Conservation (phyloP, 2,329 filamentous ascomycete species). For the Penicillium sp. region DNA sequence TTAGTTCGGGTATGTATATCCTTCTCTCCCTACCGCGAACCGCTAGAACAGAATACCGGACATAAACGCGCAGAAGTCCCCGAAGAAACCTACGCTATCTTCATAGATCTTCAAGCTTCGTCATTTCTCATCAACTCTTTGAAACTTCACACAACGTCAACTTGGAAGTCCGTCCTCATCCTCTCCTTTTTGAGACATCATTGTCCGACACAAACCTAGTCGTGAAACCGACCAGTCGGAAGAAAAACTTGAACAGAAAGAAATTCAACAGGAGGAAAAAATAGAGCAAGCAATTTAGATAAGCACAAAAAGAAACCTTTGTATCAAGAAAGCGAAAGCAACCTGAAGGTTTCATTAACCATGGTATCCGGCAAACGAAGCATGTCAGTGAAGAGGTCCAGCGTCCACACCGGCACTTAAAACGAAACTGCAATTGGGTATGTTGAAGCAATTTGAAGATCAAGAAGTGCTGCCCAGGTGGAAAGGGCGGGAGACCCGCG, state of each 20-base stretch:
- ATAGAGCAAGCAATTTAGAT: constrained; percentile 26
- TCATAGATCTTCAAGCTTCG: constrained; percentile 12
- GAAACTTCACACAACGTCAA: constrained; percentile 10
- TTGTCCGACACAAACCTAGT: constrained; percentile 16
- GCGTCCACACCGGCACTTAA: constrained; percentile 21
- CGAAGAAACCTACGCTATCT: constrained; percentile 4
- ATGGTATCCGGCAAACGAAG: constrained; percentile 22
- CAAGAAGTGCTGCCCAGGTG: constrained; percentile 14
- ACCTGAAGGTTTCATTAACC: constrained; percentile 20
- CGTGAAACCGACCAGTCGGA: constrained; percentile 15
- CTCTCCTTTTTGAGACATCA: constrained; percentile 11
- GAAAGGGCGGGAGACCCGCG: constrained; percentile 19
- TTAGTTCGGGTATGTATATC: constrained; percentile 26
- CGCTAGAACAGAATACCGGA: constrained; percentile 15
- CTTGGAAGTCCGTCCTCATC: not conserved
- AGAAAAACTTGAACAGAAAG: constrained; percentile 7
- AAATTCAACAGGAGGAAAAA: constrained; percentile 7
- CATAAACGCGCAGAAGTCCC: constrained; percentile 16
- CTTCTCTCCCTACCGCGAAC: constrained; percentile 11
- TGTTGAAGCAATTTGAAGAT: constrained; percentile 24
- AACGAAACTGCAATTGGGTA: constrained; percentile 26
- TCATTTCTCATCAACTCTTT: constrained; percentile 15
- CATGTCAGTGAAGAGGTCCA: constrained; percentile 17
- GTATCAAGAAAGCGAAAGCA: constrained; percentile 13
- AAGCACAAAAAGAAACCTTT: constrained; percentile 11